These are phyloP conservation scores for Lachnellula subtilissima DNA, from an alignment of 2,329 filamentous ascomycete species.

Conservation along the genomic window DNA sequence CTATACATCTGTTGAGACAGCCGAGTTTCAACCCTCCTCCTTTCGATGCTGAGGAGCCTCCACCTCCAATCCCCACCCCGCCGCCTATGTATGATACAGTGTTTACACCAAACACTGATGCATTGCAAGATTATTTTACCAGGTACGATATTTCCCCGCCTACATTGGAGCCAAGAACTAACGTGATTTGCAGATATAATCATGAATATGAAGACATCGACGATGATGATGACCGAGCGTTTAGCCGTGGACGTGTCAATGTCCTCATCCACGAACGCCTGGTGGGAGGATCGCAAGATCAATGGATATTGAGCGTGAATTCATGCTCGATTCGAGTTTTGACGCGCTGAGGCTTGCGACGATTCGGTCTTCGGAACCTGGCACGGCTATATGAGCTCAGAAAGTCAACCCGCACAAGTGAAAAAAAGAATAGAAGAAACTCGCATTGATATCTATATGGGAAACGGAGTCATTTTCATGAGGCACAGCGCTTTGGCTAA, in stretches of 20 bases:
- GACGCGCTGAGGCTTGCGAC: background rate
- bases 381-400: too few species aligned
- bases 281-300: constrained; percentile 30
- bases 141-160: constrained; percentile 42
- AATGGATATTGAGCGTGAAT: constrained; percentile 33
- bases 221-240: constrained; percentile 23
- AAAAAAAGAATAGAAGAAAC: too few species aligned
- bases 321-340: constrained; percentile 25
- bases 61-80: constrained; percentile 63
- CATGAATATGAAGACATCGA: constrained; percentile 29
- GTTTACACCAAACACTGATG: constrained; percentile 47
- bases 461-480: too few species aligned
- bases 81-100: constrained; percentile 65
- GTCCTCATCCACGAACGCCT: constrained; percentile 31
- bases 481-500: too few species aligned
- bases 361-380: too few species aligned
- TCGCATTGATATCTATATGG: too few species aligned
- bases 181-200: constrained; percentile 18
- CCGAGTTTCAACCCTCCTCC: constrained; percentile 68
- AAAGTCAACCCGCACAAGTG: too few species aligned
- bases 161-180: constrained; percentile 2
- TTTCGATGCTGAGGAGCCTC: constrained; percentile 64
- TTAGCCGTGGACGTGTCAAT: constrained; percentile 29
- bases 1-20: constrained; percentile 63
- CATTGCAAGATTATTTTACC: constrained; percentile 65